phyloP scores from a whole-genome alignment of 1,139 yeast species.

The Arxiozyma telluris region DNA sequence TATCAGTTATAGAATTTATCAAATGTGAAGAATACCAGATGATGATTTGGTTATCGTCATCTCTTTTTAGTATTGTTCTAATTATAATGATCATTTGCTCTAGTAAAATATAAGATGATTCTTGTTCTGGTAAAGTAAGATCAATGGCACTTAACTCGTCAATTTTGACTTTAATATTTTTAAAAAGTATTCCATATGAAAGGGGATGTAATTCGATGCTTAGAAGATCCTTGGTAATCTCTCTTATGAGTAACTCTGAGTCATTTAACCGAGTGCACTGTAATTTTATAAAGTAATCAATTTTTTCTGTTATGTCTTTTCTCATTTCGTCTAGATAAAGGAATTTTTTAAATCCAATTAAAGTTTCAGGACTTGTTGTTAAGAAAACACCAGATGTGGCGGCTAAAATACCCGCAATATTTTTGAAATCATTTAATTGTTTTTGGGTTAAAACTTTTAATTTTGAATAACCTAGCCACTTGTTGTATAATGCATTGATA shows the following conservation, averaged over 20 bases:
- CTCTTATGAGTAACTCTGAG: constrained; percentile 44
- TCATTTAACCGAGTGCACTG: constrained; percentile 39
- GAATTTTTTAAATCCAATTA: constrained; percentile 25
- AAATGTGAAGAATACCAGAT: constrained; percentile 35
- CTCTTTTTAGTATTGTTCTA: constrained; percentile 35
- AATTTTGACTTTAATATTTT: constrained; percentile 17
- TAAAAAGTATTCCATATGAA: constrained; percentile 35
- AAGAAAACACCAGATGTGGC: constrained; percentile 51
- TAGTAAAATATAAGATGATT: constrained; percentile 26
- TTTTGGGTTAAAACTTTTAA: constrained; percentile 21
- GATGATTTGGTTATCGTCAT: constrained; percentile 32
- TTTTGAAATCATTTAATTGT: constrained; percentile 40
- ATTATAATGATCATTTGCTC: constrained; percentile 37
- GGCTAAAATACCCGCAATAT: constrained; percentile 53
- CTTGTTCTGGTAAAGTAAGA: constrained; percentile 16
- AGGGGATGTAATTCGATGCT: constrained; percentile 39
- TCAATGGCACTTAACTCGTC: constrained; percentile 22
- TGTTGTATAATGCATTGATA: constrained; percentile 50
- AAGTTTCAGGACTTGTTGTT: constrained; percentile 29
- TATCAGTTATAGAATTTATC: constrained; percentile 31
- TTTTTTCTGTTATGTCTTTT: constrained; percentile 36
- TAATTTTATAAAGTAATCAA: constrained; percentile 40
- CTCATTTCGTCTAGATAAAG: constrained; percentile 27
- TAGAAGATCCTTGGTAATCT: constrained; percentile 41
- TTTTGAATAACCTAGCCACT: constrained; percentile 38